Conservation (phyloP, 1,284 basidiomycete genomes). For the Rhodotorula sp. region DNA sequence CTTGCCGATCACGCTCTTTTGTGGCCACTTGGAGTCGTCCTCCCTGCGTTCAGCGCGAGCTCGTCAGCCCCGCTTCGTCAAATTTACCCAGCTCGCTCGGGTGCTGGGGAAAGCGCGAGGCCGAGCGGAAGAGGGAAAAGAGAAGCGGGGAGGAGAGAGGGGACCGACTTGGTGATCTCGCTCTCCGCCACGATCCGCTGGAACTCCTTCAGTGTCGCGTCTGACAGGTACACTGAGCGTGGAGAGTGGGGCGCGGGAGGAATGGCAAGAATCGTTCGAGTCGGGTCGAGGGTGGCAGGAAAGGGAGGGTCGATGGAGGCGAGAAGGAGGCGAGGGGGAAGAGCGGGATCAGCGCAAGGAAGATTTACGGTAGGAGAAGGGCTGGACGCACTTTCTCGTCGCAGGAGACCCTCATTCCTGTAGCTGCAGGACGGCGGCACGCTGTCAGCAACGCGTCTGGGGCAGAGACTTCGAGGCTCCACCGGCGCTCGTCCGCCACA, state of each 20-base stretch:
- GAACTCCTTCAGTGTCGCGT: conserved; percentile 85
- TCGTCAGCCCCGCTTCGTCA: not conserved
- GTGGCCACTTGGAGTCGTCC: conserved; percentile 96
- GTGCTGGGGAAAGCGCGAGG: no score
- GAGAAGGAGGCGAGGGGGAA: no score
- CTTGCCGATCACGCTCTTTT: conserved; percentile 96
- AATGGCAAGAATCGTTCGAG: no score
- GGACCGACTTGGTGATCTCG: conserved; percentile 85
- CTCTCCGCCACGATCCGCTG: conserved; percentile 91
- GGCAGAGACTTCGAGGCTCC: no score
- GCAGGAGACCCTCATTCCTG: conserved; percentile 91
- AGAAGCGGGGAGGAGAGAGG: not conserved
- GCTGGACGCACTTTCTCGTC: conserved; percentile 85
- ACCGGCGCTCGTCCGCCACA: no score
- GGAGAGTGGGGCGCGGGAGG: conserved; percentile 5
- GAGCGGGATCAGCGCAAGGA: no score
- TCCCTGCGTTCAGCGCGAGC: conserved; percentile 62
- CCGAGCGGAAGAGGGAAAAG: not conserved
- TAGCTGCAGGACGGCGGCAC: conserved; percentile 55
- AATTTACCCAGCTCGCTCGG: conserved; percentile 10
- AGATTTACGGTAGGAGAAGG: not conserved
- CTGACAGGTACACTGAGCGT: conserved; percentile 83
- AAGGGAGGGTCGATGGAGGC: not conserved
- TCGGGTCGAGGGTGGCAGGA: not conserved
- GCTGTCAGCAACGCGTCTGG: no score